A percentile compares a stretch with the other conserved stretches of the same genome.
phyloP scores from a whole-genome alignment of 202 grass and related monocot species.

The Cymbopogon flexuosus region DNA sequence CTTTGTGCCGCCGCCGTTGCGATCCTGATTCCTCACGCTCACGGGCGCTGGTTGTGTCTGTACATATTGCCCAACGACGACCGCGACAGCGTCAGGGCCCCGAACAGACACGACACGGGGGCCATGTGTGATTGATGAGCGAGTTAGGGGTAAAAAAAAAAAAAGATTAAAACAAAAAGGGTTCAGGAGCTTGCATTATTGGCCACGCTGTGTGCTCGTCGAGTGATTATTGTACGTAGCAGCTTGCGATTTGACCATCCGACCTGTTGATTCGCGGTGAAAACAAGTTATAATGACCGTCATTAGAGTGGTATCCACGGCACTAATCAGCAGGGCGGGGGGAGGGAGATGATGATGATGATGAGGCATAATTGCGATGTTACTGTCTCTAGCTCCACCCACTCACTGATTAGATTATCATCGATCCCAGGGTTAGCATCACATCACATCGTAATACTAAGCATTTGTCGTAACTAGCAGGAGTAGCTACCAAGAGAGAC shows the following conservation, averaged over 20 bases:
- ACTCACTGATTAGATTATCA: too few relatives aligned
- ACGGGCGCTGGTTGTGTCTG: background rate
- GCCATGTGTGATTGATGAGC: too few relatives aligned
- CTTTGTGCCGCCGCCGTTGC: background rate
- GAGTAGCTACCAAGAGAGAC: too few relatives aligned
- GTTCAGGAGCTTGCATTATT: background rate
- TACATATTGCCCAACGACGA: background rate
- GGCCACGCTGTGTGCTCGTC: background rate
- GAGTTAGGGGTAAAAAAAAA: background rate
- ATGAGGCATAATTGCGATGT: background rate
- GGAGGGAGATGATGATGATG: background rate
- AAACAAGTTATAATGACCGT: background rate
- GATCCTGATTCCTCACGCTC: background rate
- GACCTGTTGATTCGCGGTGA: background rate
- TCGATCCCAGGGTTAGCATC: background rate
- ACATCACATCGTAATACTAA: background rate
- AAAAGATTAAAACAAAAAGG: too few relatives aligned
- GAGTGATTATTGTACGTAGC: too few relatives aligned
- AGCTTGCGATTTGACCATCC: background rate
- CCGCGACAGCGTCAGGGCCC: background rate
- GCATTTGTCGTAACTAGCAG: too few relatives aligned
- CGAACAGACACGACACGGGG: too few relatives aligned
- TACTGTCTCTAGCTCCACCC: background rate
- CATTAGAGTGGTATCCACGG: conserved; percentile 7
- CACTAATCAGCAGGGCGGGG: background rate